Evolutionary conservation across 768 basidiomycete genomes (phyloP), one percentile per base, ranked within the genome.

Genomic region (Rhodotorula babjevae): DNA sequence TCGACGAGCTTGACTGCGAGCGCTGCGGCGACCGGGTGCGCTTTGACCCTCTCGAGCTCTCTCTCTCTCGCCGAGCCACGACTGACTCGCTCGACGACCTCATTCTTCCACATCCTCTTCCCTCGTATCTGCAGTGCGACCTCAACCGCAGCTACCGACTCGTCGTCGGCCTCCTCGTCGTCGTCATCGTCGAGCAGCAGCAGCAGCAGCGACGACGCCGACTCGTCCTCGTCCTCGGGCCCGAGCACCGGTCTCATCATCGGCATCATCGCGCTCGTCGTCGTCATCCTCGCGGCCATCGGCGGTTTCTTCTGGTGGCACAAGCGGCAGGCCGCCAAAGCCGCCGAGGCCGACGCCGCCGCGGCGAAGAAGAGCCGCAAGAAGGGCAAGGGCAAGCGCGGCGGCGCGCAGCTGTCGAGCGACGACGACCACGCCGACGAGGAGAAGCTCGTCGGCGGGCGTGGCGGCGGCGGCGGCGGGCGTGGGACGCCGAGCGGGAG

Each of bases 401-500:
- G 31, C 56, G n/a, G 31, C 27, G 11, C n/a, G 36, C 47, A 19
- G 6, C 46, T 18, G 47, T 29, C 36, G 21, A 6, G 47, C n/a
- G 33, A 23, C 31, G 55, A 47, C 21, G 16, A 2, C 10, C 42
- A 49, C 42, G 57, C 42, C 36, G 65, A 67, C 50, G 58, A 67
- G 58, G 66, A 67, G 58, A 42, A 61, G 36, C 58, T 57, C 33
- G 57, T 65, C 14, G 57, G 57, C n/a, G n/a, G n/a, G n/a, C n/a
- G n/a, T n/a, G n/a, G n/a, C n/a, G 58, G 46, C 16, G 21, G 49
- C 2, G 15, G 27, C 11, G 31, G 47, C 21, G 18, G 50, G 2
- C 15, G 19, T 9, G 36, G 11, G 15, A 19, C 23, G 14, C 27
- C 10, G 1, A 18, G 33, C 16, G 65, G 49, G 2, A 53, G 27